phyloP scores from a whole-genome alignment of 192 early-diverging fungal genomes.

The Entomortierella beljakovae region DNA sequence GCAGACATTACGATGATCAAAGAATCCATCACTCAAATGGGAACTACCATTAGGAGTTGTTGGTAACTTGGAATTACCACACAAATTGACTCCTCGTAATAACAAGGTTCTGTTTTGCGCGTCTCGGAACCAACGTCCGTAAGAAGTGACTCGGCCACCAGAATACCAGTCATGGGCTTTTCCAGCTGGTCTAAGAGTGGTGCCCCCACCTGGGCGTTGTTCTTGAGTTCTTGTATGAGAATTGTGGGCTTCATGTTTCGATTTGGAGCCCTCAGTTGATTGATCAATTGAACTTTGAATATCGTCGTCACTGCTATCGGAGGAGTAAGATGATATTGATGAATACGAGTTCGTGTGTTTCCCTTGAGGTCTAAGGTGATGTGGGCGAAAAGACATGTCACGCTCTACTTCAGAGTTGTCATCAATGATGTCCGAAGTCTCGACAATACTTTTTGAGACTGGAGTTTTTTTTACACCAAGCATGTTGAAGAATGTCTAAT shows the following conservation, averaged over 20 bases:
- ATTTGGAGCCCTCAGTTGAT: background rate
- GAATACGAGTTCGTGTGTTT: constrained; percentile 47
- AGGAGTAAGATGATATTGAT: constrained; percentile 57
- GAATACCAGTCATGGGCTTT: constrained; percentile 57
- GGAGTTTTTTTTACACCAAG: background rate
- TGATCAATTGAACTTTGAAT: background rate
- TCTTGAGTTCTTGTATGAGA: constrained; percentile 11
- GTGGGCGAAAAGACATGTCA: constrained; percentile 23
- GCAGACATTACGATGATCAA: constrained; percentile 78
- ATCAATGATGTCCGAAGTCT: background rate
- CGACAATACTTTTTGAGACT: background rate
- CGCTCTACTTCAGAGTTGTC: constrained; percentile 4
- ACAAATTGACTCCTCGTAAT: constrained; percentile 83
- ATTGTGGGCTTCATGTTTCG: background rate
- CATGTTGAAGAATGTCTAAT: constrained; percentile 1
- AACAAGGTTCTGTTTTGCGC: constrained; percentile 66
- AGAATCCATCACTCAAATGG: constrained; percentile 72
- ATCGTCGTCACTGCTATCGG: constrained; percentile 19
- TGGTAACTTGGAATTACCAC: constrained; percentile 82
- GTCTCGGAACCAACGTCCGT: constrained; percentile 65
- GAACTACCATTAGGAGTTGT: constrained; percentile 74
- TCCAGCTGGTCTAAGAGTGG: constrained; percentile 30
- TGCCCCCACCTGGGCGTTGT: constrained; percentile 26
- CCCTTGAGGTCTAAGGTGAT: constrained; percentile 43
- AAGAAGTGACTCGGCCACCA: constrained; percentile 41